These are phyloP conservation scores for Metschnikowia koreensis DNA, from an alignment of 805 yeast species.

Conservation along the genomic window DNA sequence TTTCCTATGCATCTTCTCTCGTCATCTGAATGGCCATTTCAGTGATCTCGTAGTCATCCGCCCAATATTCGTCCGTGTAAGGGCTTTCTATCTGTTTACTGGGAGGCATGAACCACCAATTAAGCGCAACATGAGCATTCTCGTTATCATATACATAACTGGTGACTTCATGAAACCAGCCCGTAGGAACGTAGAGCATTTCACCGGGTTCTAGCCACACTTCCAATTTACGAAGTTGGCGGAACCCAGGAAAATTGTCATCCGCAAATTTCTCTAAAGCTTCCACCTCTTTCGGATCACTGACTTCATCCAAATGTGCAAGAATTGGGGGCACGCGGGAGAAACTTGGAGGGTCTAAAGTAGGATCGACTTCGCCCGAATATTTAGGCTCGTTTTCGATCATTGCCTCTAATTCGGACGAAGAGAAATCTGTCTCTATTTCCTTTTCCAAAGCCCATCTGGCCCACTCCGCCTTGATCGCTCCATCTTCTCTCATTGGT, in stretches of 20 bases:
- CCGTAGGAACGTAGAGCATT: constrained; percentile 68
- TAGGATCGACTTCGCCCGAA: neutral
- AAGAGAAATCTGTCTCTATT: constrained; percentile 17
- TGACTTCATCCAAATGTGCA: constrained; percentile 57
- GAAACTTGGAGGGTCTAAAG: constrained; percentile 66
- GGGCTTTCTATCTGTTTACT: constrained; percentile 32
- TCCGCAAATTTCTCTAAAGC: constrained; percentile 36
- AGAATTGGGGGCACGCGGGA: constrained; percentile 61
- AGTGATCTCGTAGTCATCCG: constrained; percentile 48
- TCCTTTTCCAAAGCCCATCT: constrained; percentile 38
- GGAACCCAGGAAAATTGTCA: constrained; percentile 49
- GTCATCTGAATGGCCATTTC: constrained; percentile 23
- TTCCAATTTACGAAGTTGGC: constrained; percentile 39
- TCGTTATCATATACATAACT: constrained; percentile 47
- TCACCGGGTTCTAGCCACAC: constrained; percentile 60
- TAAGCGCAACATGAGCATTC: constrained; percentile 57
- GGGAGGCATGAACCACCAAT: constrained; percentile 77
- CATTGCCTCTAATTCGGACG: neutral
- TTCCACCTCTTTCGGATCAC: constrained; percentile 20
- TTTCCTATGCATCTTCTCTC: neutral
- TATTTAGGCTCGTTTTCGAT: constrained; percentile 13
- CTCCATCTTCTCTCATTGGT: constrained; percentile 59
- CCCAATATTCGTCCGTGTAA: constrained; percentile 55
- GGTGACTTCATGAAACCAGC: constrained; percentile 83
- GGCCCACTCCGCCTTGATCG: constrained; percentile 49